Evolutionary conservation across 768 basidiomycete genomes (phyloP), one percentile per base, ranked within the genome.

Genomic region (Clavulina sp.): DNA sequence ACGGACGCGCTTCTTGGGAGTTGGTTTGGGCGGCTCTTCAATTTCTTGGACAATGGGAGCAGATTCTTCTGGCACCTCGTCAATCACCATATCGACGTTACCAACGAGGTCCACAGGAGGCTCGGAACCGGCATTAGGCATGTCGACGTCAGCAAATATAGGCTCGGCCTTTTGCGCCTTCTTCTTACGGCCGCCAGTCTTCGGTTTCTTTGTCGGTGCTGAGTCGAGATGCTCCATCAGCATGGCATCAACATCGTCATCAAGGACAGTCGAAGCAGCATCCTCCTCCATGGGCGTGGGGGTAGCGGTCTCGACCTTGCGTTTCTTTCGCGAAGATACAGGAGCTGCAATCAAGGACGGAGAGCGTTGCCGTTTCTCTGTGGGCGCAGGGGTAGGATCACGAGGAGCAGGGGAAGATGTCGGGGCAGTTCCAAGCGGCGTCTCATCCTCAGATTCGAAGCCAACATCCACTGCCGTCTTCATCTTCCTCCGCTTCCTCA

Each of bases 361-460:
- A 6, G 50, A 36, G 3, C 13, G 50, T 26, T 48, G 38, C n/a
- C 50, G 53, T 41, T 41, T 51, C 40, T 41, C 46, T 18, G 48
- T 13, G 50, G 44, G 7, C 23, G 33, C 53, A 51, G 50, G 32
- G 29, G 54, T 64, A 0, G 65, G 58, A n/a, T n/a, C n/a, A n/a
- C n/a, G n/a, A n/a, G n/a, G n/a, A n/a, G n/a, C n/a, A n/a, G n/a
- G n/a, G n/a, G n/a, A n/a, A n/a, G n/a, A n/a, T n/a, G n/a, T n/a
- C n/a, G n/a, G n/a, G n/a, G n/a, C 19, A 13, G 21, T 38, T 7
- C 58, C 65, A 26, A 58, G 52, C 7, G 57, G 65, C 21, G 69
- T 71, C 51, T 80, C 81, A 34, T 75, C 74, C 58, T 81, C 81
- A 4, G 73, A 76, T 67, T 80, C 81, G 36, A 75, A 57, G 38